These are phyloP conservation scores for Fusarium siculi DNA, from an alignment of 2,329 filamentous ascomycete genomes.

Conservation along the genomic window DNA sequence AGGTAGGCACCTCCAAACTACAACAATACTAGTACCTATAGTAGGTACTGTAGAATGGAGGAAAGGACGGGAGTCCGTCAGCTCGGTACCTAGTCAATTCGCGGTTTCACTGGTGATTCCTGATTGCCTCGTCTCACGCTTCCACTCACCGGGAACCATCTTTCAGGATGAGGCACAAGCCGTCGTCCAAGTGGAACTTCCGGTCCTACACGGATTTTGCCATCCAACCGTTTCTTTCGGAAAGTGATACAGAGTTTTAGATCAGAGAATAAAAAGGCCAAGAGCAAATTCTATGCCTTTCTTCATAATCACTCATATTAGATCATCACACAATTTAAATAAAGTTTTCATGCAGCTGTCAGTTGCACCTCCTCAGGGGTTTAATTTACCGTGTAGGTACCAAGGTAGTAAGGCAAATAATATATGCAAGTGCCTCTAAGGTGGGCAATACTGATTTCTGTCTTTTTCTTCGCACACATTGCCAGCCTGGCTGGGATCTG, in stretches of 20 bases:
- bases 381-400: neutral
- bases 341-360: neutral
- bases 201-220: conserved; percentile 27
- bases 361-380: neutral
- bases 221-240: conserved; percentile 11
- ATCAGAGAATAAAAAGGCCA: neutral
- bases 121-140: conserved; percentile 29
- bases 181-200: conserved; percentile 26
- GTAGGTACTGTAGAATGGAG: neutral
- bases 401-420: neutral
- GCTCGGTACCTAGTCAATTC: conserved; percentile 9
- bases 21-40: neutral
- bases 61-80: conserved; percentile 1
- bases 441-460: neutral
- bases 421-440: neutral
- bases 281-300: neutral
- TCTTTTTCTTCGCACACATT: neutral
- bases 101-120: conserved; percentile 18
- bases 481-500: conserved; percentile 27
- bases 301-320: neutral
- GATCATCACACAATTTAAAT: neutral
- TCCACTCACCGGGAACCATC: conserved; percentile 22
- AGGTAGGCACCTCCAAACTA: neutral
- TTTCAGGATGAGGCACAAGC: conserved; percentile 25
- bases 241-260: conserved; percentile 24